Evolutionary conservation across 2,329 filamentous ascomycete genomes (phyloP).

Genomic region (Endothia cerciana): DNA sequence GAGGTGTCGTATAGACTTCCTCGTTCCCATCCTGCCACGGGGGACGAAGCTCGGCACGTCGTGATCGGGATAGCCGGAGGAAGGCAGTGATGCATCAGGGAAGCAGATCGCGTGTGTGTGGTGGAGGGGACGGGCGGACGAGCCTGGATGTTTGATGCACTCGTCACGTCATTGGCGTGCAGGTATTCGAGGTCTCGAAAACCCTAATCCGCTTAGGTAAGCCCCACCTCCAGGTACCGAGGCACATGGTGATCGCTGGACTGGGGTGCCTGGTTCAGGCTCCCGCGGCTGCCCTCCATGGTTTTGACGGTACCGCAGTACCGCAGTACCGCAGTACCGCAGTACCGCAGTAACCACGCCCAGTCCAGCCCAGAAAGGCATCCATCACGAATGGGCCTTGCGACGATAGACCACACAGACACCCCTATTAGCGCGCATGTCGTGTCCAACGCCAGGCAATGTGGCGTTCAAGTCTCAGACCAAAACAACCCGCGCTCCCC

Average conservation of each 20-base stretch:
- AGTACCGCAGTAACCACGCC: no score
- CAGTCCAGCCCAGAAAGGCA: not conserved
- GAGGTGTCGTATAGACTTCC: conserved; percentile 2
- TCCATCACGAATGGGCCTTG: not conserved
- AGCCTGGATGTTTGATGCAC: not conserved
- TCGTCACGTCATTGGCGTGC: not conserved
- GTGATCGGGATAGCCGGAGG: not conserved
- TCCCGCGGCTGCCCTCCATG: not conserved
- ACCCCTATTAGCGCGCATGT: not conserved
- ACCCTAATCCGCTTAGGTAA: not conserved
- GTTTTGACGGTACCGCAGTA: no score
- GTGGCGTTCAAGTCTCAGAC: not conserved
- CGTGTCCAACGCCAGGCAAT: not conserved
- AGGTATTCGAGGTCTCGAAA: not conserved
- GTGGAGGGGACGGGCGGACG: not conserved
- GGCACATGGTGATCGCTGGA: not conserved
- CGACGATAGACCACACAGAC: not conserved
- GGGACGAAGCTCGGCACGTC: not conserved
- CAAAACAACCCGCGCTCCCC: not conserved
- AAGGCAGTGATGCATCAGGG: not conserved
- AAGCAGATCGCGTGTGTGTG: not conserved
- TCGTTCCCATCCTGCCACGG: not conserved
- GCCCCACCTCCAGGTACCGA: not conserved
- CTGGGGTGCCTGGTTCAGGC: not conserved
- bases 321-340: no score